These are phyloP conservation scores for Pseudopyricularia cyperi DNA, from an alignment of 2,329 filamentous ascomycete genomes.

Conservation along the genomic window DNA sequence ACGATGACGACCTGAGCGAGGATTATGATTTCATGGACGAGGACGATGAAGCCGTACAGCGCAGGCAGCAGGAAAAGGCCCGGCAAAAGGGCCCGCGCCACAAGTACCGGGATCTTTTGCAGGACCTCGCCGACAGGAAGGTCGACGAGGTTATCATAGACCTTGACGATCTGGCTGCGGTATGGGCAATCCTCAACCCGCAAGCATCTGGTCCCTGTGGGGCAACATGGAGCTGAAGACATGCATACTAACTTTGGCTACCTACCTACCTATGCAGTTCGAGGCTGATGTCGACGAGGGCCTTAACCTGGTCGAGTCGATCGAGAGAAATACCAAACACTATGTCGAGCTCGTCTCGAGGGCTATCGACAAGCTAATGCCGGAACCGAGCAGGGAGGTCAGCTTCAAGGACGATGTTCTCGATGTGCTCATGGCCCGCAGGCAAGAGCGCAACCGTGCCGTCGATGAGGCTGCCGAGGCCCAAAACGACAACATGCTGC, in stretches of 20 bases:
- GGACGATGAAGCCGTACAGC: conserved; percentile 42
- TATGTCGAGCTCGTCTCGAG: conserved; percentile 86
- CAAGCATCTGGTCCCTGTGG: not conserved
- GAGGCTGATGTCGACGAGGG: conserved; percentile 59
- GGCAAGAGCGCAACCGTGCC: conserved; percentile 73
- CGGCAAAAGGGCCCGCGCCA: conserved; percentile 46
- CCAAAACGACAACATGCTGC: conserved; percentile 47
- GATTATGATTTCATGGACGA: conserved; percentile 92
- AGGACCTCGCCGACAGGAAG: conserved; percentile 72
- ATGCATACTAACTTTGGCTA: conserved; percentile 2
- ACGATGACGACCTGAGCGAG: conserved; percentile 75
- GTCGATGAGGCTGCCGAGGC: conserved; percentile 55
- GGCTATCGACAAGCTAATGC: conserved; percentile 80
- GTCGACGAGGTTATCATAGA: conserved; percentile 72
- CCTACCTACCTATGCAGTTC: conserved; percentile 37
- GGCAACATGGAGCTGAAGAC: not conserved
- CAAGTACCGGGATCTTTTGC: conserved; percentile 83
- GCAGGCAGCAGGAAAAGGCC: conserved; percentile 34
- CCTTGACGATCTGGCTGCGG: conserved; percentile 70
- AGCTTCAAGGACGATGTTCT: conserved; percentile 96
- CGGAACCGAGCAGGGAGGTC: conserved; percentile 61
- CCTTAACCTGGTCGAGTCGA: conserved; percentile 64
- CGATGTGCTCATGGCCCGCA: conserved; percentile 90
- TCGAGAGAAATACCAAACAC: conserved; percentile 85
- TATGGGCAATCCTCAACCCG: conserved; percentile 24